Evolutionary conservation across 306 rosid genomes (phyloP).

Genomic region (Casuarina glauca): DNA sequence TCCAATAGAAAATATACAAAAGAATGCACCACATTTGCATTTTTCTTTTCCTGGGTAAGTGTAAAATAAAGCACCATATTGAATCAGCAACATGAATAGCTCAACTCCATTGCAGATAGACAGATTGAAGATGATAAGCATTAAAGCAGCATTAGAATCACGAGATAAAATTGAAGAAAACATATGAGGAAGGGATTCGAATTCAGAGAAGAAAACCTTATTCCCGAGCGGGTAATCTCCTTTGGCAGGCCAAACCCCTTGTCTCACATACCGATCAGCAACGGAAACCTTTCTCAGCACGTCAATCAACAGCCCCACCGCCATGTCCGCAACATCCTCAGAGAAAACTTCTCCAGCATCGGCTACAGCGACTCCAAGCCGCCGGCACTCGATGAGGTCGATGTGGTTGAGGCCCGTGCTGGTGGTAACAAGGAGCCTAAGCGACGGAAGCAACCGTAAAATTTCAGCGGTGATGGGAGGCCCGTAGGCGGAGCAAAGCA

Average conservation of each 20-base stretch:
- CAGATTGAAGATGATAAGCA: not conserved
- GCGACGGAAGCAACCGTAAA: slow-evolving; percentile 40
- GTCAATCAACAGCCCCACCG: slow-evolving; percentile 50
- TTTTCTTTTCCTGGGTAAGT: not conserved
- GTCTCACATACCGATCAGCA: slow-evolving; percentile 31
- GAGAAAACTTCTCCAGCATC: slow-evolving; percentile 34
- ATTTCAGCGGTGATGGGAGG: slow-evolving; percentile 7
- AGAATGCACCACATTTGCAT: not conserved
- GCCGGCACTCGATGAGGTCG: slow-evolving; percentile 47
- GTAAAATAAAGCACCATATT: not conserved
- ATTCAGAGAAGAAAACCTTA: slow-evolving; percentile 29
- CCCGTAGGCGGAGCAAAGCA: slow-evolving; percentile 15
- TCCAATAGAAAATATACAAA: not conserved
- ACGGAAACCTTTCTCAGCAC: slow-evolving; percentile 42
- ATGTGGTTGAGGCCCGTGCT: slow-evolving; percentile 48
- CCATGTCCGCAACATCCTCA: slow-evolving; percentile 54
- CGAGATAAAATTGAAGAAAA: not conserved
- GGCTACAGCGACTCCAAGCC: slow-evolving; percentile 44
- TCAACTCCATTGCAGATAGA: not conserved
- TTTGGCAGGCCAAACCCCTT: slow-evolving; percentile 8
- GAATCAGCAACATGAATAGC: not conserved
- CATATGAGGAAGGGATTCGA: not conserved
- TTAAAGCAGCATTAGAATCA: not conserved
- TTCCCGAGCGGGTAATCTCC: slow-evolving; percentile 36
- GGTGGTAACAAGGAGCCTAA: slow-evolving; percentile 34